A percentile compares a stretch with the other conserved stretches of the same genome.
These are phyloP conservation scores for Globisporangium megalacanthum DNA, from an alignment of 352 stramenopile species.

Conservation along the genomic window DNA sequence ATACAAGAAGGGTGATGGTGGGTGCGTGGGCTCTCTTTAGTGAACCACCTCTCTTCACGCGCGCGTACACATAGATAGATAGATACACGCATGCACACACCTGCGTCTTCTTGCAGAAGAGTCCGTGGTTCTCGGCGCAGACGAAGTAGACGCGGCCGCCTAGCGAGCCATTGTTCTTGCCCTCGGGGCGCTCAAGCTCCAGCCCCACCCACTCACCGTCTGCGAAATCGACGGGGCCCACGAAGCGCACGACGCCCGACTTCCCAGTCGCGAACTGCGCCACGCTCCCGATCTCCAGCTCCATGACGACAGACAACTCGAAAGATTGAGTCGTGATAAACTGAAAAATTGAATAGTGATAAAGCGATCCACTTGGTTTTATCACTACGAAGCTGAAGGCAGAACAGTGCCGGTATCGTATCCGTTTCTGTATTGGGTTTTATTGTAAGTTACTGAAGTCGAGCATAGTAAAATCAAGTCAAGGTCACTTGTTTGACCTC, in stretches of 20 bases:
- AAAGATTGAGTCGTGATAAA: not conserved
- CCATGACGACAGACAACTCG: no score
- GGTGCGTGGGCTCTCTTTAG: not conserved
- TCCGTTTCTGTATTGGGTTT: no score
- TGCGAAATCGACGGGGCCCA: slow-evolving; percentile 75
- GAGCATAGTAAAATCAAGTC: no score
- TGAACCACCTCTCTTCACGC: no score
- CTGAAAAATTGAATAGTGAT: no score
- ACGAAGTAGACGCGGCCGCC: slow-evolving; percentile 80
- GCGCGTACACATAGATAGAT: no score
- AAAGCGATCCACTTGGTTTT: no score
- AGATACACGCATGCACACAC: slow-evolving; percentile 3
- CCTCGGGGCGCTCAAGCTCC: slow-evolving; percentile 70
- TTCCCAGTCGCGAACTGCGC: slow-evolving; percentile 71
- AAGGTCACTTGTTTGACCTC: no score
- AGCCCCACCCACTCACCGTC: slow-evolving; percentile 79
- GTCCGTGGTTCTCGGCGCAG: slow-evolving; percentile 58
- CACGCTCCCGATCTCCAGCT: slow-evolving; percentile 51
- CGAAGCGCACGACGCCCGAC: slow-evolving; percentile 63
- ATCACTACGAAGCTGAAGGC: no score
- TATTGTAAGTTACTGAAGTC: no score
- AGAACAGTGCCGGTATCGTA: no score
- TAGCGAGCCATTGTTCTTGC: slow-evolving; percentile 84
- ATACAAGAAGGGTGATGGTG: not conserved
- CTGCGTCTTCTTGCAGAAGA: slow-evolving; percentile 67